phyloP scores from a whole-genome alignment of 352 stramenopile species.

The Globisporangium viniferum region DNA sequence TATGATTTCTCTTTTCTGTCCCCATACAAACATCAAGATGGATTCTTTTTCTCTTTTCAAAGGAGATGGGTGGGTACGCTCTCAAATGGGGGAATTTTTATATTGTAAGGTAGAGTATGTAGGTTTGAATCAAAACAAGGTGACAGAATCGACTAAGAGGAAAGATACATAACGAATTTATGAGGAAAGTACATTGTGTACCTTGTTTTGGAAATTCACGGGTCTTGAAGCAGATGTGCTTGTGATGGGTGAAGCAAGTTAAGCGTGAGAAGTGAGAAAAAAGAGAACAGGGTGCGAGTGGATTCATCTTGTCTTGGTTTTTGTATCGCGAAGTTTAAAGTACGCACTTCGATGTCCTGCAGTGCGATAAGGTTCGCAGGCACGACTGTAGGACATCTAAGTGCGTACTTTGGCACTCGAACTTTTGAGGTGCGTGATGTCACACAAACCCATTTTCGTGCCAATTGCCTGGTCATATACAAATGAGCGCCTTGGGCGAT shows the following conservation, averaged over 20 bases:
- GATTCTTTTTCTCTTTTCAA: constrained; percentile 14
- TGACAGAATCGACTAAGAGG: not conserved
- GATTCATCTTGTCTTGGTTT: not conserved
- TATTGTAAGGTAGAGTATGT: not conserved
- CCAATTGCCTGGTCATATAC: not conserved
- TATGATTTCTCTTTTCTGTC: constrained; percentile 1
- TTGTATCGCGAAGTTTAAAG: not conserved
- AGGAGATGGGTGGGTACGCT: constrained; percentile 1
- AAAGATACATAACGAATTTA: not conserved
- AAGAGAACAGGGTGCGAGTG: not conserved
- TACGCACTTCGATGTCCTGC: no score
- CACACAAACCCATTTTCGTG: no score
- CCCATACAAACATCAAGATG: constrained; percentile 8
- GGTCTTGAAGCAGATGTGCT: not conserved
- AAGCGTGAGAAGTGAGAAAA: not conserved
- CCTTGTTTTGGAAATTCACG: not conserved
- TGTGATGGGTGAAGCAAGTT: not conserved
- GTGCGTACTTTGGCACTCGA: no score
- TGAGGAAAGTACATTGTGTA: not conserved
- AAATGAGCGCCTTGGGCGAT: no score
- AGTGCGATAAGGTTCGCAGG: no score
- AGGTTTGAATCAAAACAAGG: not conserved
- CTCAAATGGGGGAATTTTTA: not conserved
- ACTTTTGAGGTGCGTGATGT: no score
- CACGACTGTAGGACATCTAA: no score